Base-by-base conservation (phyloP, 306 rosid genomes). In the Glycyrrhiza uralensis region DNA sequence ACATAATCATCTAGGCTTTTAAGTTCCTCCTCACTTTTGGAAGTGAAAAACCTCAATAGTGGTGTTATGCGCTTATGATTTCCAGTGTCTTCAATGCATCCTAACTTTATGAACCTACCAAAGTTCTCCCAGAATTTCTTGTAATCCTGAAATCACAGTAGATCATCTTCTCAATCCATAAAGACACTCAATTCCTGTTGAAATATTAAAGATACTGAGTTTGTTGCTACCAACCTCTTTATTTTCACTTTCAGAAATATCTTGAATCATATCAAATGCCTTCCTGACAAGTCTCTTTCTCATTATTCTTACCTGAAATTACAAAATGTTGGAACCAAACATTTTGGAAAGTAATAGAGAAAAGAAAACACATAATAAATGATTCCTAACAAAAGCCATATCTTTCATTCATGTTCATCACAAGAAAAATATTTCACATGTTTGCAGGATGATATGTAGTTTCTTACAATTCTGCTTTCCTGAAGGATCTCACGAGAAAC, bases 121-220 rank as follows among this genome's bases (percentile, higher is more conserved):
- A 91, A 95, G 92, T 91, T 95, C 88, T 95, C 99, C 99, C 97
- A 95, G 66, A 95, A 84, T 85, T 95, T 95, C 85, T 89, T 95
- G 88, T 92, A 95, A 77, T 92, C 97, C 98, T 93, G 84, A 39
- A 78, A 79, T 49, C 64, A 35, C 45, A 71, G 11, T 51, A 71
- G 70, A 59, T 17, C 42, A 56, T 47, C 28, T 50, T 60, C 14
- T 9, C 19, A 47, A 63, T 71, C 36, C 65, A 63, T 26, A 66
- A 77, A n/a, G 80, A 66, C 18, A 62, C 69, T 42, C 75, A 23
- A 33, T 30, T 62, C 54, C 13, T 26, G 69, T 5, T 9, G 46
- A 61, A 75, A 72, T 64, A 39, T 19, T 24, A 41, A 20, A 66
- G 47, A 64, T 12, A 70, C 6, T 2, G 18, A 46, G 59, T 36